phyloP scores from a whole-genome alignment of 2,329 filamentous ascomycete species.

The Penicillium concentricum region DNA sequence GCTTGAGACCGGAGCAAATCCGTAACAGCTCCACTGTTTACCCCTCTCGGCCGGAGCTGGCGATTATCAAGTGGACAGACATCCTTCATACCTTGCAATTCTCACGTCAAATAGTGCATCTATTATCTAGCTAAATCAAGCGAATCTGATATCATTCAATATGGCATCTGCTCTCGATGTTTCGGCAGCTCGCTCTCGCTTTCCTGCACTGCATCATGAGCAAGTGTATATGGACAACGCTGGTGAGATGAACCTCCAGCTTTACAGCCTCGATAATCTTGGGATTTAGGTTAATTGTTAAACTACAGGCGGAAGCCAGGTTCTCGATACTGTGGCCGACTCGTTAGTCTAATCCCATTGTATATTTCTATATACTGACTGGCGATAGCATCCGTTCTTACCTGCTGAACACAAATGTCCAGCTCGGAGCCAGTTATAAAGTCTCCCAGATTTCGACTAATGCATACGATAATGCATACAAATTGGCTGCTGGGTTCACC shows the following conservation, averaged over 20 bases:
- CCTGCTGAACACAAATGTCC: constrained; percentile 67
- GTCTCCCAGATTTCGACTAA: constrained; percentile 60
- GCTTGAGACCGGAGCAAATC: constrained; percentile 38
- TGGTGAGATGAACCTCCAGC: constrained; percentile 12
- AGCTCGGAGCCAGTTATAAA: constrained; percentile 70
- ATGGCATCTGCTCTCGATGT: constrained; percentile 53
- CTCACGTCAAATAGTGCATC: neutral
- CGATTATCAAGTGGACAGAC: neutral
- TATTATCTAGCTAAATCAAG: neutral
- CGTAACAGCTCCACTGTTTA: constrained; percentile 15
- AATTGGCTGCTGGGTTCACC: constrained; percentile 67
- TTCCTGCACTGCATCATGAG: constrained; percentile 65
- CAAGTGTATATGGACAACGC: constrained; percentile 76
- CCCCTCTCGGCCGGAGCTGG: constrained; percentile 7
- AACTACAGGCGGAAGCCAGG: constrained; percentile 64
- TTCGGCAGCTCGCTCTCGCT: constrained; percentile 56
- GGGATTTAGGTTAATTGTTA: no score
- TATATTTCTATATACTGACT: neutral
- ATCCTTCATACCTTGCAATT: neutral
- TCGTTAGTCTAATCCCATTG: constrained; percentile 48
- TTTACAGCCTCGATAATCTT: neutral
- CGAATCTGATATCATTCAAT: constrained; percentile 11
- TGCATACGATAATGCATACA: constrained; percentile 60
- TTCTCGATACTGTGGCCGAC: constrained; percentile 64
- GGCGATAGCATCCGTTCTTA: constrained; percentile 61